Evolutionary conservation across 2,329 filamentous ascomycete species (phyloP), one percentile per base, ranked within the genome.

Genomic region (Knoxdaviesia proteae): DNA sequence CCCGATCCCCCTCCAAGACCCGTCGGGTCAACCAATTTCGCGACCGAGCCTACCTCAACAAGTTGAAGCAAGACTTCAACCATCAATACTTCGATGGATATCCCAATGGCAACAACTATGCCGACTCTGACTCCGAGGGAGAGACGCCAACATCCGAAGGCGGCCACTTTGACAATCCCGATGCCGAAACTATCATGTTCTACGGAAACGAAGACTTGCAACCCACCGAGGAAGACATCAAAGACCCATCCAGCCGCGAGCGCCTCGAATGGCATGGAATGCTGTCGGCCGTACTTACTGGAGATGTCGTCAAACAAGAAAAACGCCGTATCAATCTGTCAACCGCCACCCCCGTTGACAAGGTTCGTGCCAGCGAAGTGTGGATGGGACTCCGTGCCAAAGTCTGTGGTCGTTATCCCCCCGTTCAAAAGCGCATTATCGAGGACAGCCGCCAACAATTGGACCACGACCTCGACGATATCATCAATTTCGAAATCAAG

Each of bases 231-330:
- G 90, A 96, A 53, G 90, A 98, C 57, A 61, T 96, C 42, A 80
- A 82, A 58, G 82, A 94, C 51, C 82, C 86, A 1, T 76, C 78
- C 48, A 94, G 87, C 54, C 72, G 87, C 47, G 90, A 96, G 59
- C 71, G 88, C 38, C 66, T 98, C 30, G 90, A 98, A 60, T 98
- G 90, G 90, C 87, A 98, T 60, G 84, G 84, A 3, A 98, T 98
- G 90, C 64, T 98, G 44, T 84, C 88, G 46, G 92, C 88, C 9
- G 90, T 98, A 4, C 64, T 98, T 50, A 94, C 87, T 1, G 90
- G 90, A 49, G 90, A 98, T 57, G 90, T 98, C 6, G 88, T 98
- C 45, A 84, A 84, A 53, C 90, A 98, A 59, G 90, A 98, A 62
- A 98, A 98, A 68, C 93, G 94, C 59, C 77, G 90, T 38, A 61